Evolutionary conservation across 768 basidiomycete genomes (phyloP).

Genomic region (Termitomyces sp.): DNA sequence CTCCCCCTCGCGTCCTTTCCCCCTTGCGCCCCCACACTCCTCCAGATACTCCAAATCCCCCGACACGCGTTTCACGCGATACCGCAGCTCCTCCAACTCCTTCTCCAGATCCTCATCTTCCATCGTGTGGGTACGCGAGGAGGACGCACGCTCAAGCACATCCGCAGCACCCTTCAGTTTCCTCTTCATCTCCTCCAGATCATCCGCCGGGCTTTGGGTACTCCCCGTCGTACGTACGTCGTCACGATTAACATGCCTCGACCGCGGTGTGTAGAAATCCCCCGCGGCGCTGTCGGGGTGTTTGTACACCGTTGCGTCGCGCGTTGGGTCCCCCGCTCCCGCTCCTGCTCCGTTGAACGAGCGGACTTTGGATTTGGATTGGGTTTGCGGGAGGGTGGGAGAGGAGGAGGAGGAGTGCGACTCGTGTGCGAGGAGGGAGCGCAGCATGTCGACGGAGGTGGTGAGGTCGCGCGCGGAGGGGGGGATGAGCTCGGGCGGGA

Average conservation of each 20-base stretch:
- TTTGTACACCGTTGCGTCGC: conserved; percentile 92
- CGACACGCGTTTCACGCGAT: conserved; percentile 80
- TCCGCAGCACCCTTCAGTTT: conserved; percentile 75
- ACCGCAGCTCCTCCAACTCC: conserved; percentile 84
- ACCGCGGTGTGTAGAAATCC: conserved; percentile 74
- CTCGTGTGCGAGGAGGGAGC: conserved; percentile 84
- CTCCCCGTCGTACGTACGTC: conserved; percentile 74
- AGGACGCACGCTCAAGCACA: no score
- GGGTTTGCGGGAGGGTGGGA: conserved; percentile 50
- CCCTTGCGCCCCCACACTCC: conserved; percentile 47
- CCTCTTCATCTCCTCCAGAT: conserved; percentile 85
- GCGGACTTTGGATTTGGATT: conserved; percentile 62
- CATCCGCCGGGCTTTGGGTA: conserved; percentile 48
- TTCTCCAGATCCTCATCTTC: conserved; percentile 92
- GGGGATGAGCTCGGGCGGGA: conserved; percentile 88
- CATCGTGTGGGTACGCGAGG: conserved; percentile 60
- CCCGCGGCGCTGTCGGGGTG: conserved; percentile 58
- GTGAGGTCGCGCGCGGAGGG: conserved; percentile 89
- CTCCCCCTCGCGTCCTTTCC: conserved; percentile 80
- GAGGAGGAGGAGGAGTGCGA: conserved; percentile 59
- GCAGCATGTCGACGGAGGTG: conserved; percentile 85
- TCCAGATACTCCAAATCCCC: conserved; percentile 90
- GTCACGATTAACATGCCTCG: conserved; percentile 82
- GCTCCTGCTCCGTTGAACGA: conserved; percentile 50
- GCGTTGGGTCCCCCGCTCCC: conserved; percentile 45